These are phyloP conservation scores for Termitomyces sp. DNA, from an alignment of 768 basidiomycete genomes.

Conservation along the genomic window DNA sequence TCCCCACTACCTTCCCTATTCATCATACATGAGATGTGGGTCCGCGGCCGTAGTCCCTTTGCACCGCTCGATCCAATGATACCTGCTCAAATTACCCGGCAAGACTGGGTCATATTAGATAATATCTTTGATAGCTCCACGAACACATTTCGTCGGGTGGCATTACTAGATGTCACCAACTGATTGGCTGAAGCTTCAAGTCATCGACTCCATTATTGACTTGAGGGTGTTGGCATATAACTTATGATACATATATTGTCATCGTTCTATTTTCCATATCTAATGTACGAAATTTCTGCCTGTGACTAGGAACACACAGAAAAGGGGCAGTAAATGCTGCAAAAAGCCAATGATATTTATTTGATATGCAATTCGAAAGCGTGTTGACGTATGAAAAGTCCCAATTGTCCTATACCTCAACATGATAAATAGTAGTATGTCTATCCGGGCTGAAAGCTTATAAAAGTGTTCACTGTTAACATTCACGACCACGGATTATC, in stretches of 20 bases:
- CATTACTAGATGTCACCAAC: too few species aligned
- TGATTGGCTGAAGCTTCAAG: too few species aligned
- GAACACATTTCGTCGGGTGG: slow-evolving; percentile 7
- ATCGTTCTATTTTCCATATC: too few species aligned
- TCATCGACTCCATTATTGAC: too few species aligned
- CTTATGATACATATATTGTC: too few species aligned
- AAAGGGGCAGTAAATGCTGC: too few species aligned
- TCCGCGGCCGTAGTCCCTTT: slow-evolving; percentile 27
- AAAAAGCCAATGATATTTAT: background rate
- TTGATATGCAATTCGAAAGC: background rate
- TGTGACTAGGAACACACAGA: too few species aligned
- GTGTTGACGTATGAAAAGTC: background rate
- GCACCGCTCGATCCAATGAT: slow-evolving; percentile 13
- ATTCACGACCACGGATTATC: slow-evolving; percentile 56
- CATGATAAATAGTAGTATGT: background rate
- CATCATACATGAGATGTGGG: slow-evolving; percentile 33
- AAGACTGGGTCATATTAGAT: slow-evolving; percentile 23
- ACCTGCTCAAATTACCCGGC: slow-evolving; percentile 16
- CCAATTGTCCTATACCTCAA: background rate
- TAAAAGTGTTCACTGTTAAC: background rate
- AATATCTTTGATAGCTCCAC: slow-evolving; percentile 13
- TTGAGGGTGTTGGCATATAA: too few species aligned
- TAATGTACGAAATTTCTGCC: too few species aligned
- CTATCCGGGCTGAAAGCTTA: background rate
- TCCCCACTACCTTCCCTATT: slow-evolving; percentile 29